phyloP scores from a whole-genome alignment of 2,329 filamentous ascomycete genomes.

The Calonectria ilicicola region DNA sequence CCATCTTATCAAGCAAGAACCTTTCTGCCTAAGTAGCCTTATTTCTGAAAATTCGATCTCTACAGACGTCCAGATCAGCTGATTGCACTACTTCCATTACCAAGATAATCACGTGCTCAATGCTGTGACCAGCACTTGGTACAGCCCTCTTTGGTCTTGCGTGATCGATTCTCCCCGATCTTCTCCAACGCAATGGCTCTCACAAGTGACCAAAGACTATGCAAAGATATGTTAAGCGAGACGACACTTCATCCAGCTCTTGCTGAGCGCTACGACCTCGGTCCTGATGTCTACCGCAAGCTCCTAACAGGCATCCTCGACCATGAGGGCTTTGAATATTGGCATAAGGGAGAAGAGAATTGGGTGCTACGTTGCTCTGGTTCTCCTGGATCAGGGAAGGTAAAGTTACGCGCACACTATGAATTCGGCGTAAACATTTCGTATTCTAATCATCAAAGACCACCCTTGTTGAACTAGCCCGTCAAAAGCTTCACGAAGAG shows the following conservation, averaged over 20 bases:
- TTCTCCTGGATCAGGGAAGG: background rate
- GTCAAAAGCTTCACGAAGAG: background rate
- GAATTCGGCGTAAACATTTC: background rate
- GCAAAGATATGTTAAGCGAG: background rate
- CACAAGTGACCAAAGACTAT: background rate
- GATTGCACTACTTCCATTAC: too few species aligned
- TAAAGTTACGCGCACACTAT: background rate
- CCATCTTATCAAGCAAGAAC: too few species aligned
- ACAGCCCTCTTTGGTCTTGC: too few species aligned
- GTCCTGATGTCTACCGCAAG: background rate
- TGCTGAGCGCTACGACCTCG: background rate
- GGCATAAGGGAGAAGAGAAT: background rate
- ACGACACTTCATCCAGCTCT: background rate
- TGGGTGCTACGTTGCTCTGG: background rate
- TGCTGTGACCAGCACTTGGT: too few species aligned
- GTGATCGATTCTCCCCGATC: background rate
- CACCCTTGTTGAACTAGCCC: background rate
- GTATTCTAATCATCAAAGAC: background rate
- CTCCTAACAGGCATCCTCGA: background rate
- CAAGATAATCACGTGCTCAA: too few species aligned
- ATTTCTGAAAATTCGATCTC: too few species aligned
- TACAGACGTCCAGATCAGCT: too few species aligned
- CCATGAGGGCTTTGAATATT: background rate
- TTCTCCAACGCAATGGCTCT: background rate
- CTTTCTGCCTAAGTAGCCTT: too few species aligned